Percentiles rank a stretch among this genome's conserved stretches.
Evolutionary conservation across 139 green algal species (phyloP).

Genomic region (Tetradesmus obliquus): DNA sequence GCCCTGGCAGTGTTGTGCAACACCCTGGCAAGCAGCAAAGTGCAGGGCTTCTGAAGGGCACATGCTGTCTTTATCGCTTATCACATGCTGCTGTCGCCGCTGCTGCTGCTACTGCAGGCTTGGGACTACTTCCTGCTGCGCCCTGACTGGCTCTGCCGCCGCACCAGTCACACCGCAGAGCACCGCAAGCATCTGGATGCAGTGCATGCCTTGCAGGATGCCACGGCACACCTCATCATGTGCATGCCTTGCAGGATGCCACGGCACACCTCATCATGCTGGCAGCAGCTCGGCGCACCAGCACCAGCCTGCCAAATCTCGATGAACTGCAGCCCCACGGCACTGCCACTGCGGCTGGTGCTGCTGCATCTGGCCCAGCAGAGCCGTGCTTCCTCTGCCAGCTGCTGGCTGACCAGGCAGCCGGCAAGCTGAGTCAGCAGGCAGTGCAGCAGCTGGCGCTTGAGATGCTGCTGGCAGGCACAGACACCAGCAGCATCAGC

Average conservation of each 20-base stretch:
- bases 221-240: neutral
- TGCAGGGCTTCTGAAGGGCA: no score
- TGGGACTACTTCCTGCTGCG: slow-evolving; percentile 51
- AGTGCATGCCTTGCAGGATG: neutral
- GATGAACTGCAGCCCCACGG: neutral
- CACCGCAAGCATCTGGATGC: neutral
- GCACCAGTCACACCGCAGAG: neutral
- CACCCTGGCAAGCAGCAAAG: no score
- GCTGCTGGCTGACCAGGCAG: neutral
- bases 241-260: neutral
- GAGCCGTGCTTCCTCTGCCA: neutral
- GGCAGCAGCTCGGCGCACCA: neutral
- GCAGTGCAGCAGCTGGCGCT: slow-evolving; percentile 41
- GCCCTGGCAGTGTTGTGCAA: no score
- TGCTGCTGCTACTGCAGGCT: slow-evolving; percentile 13
- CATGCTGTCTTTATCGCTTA: neutral
- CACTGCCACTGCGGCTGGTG: neutral
- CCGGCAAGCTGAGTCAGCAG: neutral
- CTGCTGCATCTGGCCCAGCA: neutral
- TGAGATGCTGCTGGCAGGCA: slow-evolving; percentile 49
- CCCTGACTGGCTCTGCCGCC: neutral
- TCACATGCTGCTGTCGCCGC: neutral
- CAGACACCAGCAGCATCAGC: slow-evolving; percentile 44
- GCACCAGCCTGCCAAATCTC: neutral
- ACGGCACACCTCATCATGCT: neutral